Evolutionary conservation across 257 asterid genomes (phyloP), one percentile per base, ranked within the genome.

Genomic region (Plectranthus barbatus): DNA sequence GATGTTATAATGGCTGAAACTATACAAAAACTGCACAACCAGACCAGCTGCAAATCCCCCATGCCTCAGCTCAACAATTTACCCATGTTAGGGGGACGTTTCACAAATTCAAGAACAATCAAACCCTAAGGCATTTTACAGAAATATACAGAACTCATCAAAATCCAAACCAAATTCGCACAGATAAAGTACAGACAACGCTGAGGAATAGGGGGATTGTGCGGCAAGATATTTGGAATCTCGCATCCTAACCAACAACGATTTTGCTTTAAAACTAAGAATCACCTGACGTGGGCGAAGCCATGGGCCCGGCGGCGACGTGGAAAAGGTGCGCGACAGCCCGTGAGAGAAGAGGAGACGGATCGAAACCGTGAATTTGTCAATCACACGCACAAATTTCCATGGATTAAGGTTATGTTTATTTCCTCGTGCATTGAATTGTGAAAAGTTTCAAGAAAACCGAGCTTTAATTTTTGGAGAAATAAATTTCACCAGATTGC

Each of bases 201-300:
- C 20, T 50, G 5, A 26, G 21, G 1, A 29, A 4, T 5, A 60
- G n/a, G n/a, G 73, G 49, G 41, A 65, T 63, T 33, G 4, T 2
- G 58, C 57, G 21, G 57, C 9, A 4, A 14, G 56, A 51, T 3
- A 29, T 24, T 56, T 47, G 33, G 34, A 57, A 62, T 41, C 7
- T 53, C 13, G 47, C 65, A 44, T 13, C 59, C 26, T 26, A 52
- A 42, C 34, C 21, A 53, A 52, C 6, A 39, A 7, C 2, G 46
- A 53, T 46, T 46, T 42, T 21, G 24, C 36, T 19, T 8, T 15
- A 40, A 45, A 52, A 44, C 26, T 5, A 9, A 31, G 34, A 71
- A 15, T 52, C 54, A 71, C 66, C 76, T 71, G 65, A 62, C 13
- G 57, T 6, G 26, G 46, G 36, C 9, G 56, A 52, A 41, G 13